These are phyloP conservation scores for Populus alba DNA, from an alignment of 345 rosid species.

Conservation along the genomic window DNA sequence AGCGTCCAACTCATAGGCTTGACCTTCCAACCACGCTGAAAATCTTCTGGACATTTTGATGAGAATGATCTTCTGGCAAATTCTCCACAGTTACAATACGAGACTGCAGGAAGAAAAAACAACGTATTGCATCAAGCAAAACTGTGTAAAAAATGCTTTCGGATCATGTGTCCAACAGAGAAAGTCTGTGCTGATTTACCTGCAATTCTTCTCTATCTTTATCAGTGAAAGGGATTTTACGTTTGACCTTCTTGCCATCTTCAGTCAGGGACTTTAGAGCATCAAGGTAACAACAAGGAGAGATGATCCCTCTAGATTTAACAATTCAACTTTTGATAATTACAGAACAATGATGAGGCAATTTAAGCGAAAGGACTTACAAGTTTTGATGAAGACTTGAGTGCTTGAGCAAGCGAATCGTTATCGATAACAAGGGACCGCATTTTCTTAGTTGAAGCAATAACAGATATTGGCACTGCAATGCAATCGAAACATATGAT, in stretches of 20 bases:
- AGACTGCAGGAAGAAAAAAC: conserved; percentile 41
- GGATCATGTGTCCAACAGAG: neutral
- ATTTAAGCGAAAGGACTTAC: conserved; percentile 42
- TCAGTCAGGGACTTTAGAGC: conserved; percentile 59
- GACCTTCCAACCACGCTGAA: conserved; percentile 84
- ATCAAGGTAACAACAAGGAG: neutral
- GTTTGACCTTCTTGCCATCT: conserved; percentile 75
- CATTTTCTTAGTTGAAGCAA: conserved; percentile 82
- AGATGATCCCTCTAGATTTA: neutral
- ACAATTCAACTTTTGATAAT: neutral
- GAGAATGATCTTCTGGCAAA: conserved; percentile 96
- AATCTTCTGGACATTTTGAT: conserved; percentile 85
- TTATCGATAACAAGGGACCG: conserved; percentile 61
- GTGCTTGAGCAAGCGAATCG: conserved; percentile 65
- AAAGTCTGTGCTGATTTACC: conserved; percentile 31
- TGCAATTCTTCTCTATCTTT: conserved; percentile 78
- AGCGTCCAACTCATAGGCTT: neutral
- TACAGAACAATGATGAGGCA: neutral
- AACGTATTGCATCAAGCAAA: neutral
- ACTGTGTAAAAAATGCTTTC: neutral
- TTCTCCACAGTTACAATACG: conserved; percentile 86
- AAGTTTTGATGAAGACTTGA: conserved; percentile 77
- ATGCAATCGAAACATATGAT: neutral
- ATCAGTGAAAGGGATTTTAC: conserved; percentile 67
- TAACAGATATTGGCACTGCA: conserved; percentile 64